A percentile compares a stretch with the other conserved stretches of the same genome.
These are phyloP conservation scores for Silybum marianum DNA, from an alignment of 129 eudicot genomes.

Conservation along the genomic window DNA sequence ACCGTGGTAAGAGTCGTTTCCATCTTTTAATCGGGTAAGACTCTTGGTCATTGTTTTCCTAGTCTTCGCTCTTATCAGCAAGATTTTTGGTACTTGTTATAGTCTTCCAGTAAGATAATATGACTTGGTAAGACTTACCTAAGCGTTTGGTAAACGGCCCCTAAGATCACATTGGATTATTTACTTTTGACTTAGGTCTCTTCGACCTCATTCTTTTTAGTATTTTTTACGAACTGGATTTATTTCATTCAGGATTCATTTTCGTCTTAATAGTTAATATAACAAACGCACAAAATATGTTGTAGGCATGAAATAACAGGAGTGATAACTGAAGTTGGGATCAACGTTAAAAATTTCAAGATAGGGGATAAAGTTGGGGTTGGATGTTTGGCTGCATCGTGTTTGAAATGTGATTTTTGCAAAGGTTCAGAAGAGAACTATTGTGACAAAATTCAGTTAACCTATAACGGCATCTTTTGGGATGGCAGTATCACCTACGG, in stretches of 20 bases:
- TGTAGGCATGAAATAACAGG: constrained; percentile 93
- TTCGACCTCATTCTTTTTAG: neutral
- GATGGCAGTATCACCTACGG: constrained; percentile 96
- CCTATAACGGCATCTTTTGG: constrained; percentile 86
- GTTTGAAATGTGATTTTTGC: constrained; percentile 77
- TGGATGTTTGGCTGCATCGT: constrained; percentile 78
- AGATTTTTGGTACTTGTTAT: no score
- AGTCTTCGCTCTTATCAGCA: no score
- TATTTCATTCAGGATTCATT: neutral
- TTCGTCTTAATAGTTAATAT: neutral
- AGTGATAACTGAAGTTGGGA: constrained; percentile 76
- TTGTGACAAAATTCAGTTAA: constrained; percentile 65
- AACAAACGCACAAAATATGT: neutral
- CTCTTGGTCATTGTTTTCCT: no score
- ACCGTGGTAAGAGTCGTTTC: no score
- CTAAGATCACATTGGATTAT: no score
- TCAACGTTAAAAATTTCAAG: constrained; percentile 68
- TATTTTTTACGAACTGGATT: neutral
- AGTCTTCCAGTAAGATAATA: no score
- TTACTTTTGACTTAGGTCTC: neutral
- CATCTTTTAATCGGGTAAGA: no score
- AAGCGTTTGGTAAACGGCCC: no score
- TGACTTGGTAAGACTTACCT: no score
- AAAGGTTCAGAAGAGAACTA: constrained; percentile 59
- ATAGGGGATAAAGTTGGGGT: constrained; percentile 89